phyloP scores from a whole-genome alignment of 2,329 filamentous ascomycete species.

The Verticillium nonalfalfae region DNA sequence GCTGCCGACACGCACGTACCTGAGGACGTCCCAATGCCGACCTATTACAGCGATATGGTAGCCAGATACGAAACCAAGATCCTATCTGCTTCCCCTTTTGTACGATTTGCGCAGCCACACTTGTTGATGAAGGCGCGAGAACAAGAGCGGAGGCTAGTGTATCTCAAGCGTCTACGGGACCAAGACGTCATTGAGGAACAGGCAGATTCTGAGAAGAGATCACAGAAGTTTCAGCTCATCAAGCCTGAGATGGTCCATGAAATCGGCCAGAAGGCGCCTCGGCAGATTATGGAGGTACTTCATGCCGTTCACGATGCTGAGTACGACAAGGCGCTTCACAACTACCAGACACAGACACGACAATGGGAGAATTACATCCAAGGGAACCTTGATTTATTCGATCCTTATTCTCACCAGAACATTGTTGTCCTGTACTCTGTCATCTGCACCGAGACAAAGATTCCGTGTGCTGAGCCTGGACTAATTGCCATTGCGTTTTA shows the following conservation, averaged over 20 bases:
- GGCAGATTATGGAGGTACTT: slow-evolving; percentile 86
- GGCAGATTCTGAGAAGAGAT: slow-evolving; percentile 55
- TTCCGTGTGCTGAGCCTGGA: slow-evolving; percentile 86
- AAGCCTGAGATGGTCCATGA: slow-evolving; percentile 93
- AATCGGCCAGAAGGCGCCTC: slow-evolving; percentile 70
- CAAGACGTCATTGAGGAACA: slow-evolving; percentile 58
- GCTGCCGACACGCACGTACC: slow-evolving; percentile 54
- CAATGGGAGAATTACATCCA: slow-evolving; percentile 96
- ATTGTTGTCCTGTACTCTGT: slow-evolving; percentile 92
- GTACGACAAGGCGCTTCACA: slow-evolving; percentile 90
- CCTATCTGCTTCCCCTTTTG: slow-evolving; percentile 90
- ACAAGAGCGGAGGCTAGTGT: slow-evolving; percentile 76
- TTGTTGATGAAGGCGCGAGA: slow-evolving; percentile 87
- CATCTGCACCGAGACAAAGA: slow-evolving; percentile 88
- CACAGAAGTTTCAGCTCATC: slow-evolving; percentile 80
- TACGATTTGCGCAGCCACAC: slow-evolving; percentile 91
- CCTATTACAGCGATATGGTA: slow-evolving; percentile 92
- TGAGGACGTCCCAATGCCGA: slow-evolving; percentile 78
- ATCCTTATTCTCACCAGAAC: slow-evolving; percentile 92
- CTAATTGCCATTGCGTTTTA: slow-evolving; percentile 91
- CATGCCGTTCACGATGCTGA: slow-evolving; percentile 95
- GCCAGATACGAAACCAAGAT: slow-evolving; percentile 90
- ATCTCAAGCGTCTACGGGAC: slow-evolving; percentile 77
- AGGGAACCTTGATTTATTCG: slow-evolving; percentile 82
- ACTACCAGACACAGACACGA: slow-evolving; percentile 87